These are phyloP conservation scores for Aleurites moluccanus DNA, from an alignment of 441 rosid genomes.

Conservation along the genomic window DNA sequence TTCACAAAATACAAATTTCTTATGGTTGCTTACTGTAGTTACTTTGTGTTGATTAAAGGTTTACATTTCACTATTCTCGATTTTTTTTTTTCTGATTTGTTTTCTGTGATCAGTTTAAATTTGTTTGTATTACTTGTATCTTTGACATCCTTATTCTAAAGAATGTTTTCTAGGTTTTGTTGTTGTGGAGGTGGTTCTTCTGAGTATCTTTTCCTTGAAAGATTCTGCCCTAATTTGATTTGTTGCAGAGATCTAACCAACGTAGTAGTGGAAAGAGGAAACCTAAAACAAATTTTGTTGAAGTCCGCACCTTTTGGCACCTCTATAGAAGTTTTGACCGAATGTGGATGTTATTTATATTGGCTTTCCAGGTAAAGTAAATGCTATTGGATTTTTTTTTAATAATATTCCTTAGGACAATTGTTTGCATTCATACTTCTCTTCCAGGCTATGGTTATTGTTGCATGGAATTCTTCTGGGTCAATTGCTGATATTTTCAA, in stretches of 20 bases:
- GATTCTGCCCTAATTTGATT: constrained; percentile 12
- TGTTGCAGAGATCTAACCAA: constrained; percentile 62
- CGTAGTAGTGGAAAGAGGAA: constrained; percentile 52
- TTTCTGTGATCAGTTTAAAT: not conserved
- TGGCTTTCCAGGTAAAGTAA: constrained; percentile 79
- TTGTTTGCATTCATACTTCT: constrained; percentile 19
- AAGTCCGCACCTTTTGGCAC: constrained; percentile 97
- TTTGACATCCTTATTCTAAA: constrained; percentile 8
- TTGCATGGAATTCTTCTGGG: constrained; percentile 87
- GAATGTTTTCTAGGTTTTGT: not conserved
- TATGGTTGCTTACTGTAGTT: not conserved
- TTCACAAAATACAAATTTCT: not conserved
- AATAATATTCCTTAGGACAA: constrained; percentile 13
- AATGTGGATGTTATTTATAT: constrained; percentile 91
- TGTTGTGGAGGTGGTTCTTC: not conserved
- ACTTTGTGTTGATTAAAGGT: not conserved
- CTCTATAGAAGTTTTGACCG: constrained; percentile 93
- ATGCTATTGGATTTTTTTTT: constrained; percentile 15
- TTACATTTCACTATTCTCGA: not conserved
- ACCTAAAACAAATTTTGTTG: constrained; percentile 98
- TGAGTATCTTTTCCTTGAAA: constrained; percentile 1
- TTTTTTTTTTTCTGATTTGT: too few species aligned
- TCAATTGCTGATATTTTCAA: constrained; percentile 64
- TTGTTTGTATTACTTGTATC: not conserved
- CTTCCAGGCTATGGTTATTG: constrained; percentile 86